Conservation (phyloP, 2,329 filamentous ascomycete species). For the Aulographum hederae region DNA sequence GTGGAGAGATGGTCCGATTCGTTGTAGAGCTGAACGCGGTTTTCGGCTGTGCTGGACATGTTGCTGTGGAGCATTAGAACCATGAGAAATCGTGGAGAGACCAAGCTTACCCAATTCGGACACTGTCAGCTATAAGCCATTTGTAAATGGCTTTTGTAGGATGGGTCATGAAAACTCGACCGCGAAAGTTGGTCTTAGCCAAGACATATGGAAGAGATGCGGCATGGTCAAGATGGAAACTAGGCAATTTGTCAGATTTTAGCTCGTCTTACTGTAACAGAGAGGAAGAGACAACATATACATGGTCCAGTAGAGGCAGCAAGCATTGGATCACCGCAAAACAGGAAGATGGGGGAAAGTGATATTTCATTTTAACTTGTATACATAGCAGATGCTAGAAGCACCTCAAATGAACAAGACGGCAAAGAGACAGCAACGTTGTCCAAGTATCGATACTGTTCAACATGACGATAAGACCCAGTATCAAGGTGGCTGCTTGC, state of each 20-base stretch:
- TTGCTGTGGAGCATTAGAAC: slow-evolving; percentile 28
- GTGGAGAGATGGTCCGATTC: slow-evolving; percentile 91
- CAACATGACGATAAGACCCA: no score
- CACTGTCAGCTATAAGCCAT: slow-evolving; percentile 95
- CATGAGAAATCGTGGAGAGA: slow-evolving; percentile 1
- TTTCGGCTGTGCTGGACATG: slow-evolving; percentile 43
- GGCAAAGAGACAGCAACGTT: no score
- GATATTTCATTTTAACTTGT: no score
- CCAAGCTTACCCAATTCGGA: slow-evolving; percentile 59
- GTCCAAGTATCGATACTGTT: no score
- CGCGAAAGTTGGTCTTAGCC: slow-evolving; percentile 93
- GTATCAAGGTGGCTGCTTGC: no score
- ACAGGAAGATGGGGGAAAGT: no score
- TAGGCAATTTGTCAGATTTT: slow-evolving; percentile 21
- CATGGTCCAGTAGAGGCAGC: no score
- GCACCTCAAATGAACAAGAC: no score
- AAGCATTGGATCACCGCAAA: no score
- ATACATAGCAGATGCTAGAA: no score
- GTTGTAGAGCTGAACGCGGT: slow-evolving; percentile 60
- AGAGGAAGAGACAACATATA: no score
- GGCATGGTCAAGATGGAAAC: slow-evolving; percentile 98
- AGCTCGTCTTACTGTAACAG: no score
- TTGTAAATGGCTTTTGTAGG: slow-evolving; percentile 99
- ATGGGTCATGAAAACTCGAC: slow-evolving; percentile 97
- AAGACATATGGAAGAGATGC: slow-evolving; percentile 95